Evolutionary conservation across 1,139 yeast genomes (phyloP).

Genomic region (Wickerhamiella pararugosa): DNA sequence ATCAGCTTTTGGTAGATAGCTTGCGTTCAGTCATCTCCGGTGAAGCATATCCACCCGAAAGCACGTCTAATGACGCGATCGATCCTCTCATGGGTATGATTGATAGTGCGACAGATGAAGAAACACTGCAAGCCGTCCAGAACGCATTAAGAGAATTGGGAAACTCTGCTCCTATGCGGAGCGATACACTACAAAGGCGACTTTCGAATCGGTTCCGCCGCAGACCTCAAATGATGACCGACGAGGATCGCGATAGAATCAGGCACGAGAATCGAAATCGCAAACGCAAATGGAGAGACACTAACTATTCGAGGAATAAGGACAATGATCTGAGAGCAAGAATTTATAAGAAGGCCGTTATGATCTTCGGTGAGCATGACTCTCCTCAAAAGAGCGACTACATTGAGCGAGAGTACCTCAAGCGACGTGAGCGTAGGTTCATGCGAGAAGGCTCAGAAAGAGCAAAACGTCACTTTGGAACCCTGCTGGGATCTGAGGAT

Average conservation of each 20-base stretch:
- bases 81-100: conserved; percentile 3
- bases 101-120: conserved; percentile 20
- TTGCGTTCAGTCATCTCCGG: conserved; percentile 11
- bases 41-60: conserved; percentile 11
- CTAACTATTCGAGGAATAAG: conserved; percentile 65
- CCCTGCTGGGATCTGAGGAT: conserved; percentile 1
- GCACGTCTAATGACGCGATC: conserved; percentile 1
- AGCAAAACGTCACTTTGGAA: neutral
- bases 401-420: conserved; percentile 61
- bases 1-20: conserved; percentile 13
- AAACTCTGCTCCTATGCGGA: conserved; percentile 3
- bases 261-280: conserved; percentile 67
- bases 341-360: conserved; percentile 55
- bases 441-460: conserved; percentile 8
- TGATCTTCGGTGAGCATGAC: conserved; percentile 47
- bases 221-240: conserved; percentile 13
- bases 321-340: conserved; percentile 76
- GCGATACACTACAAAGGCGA: neutral
- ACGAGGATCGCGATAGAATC: conserved; percentile 40
- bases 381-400: conserved; percentile 49
- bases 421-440: conserved; percentile 46
- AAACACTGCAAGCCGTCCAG: conserved; percentile 27
- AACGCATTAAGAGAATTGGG: conserved; percentile 23
- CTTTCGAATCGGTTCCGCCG: neutral
- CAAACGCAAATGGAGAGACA: conserved; percentile 83